Evolutionary conservation across 768 basidiomycete species (phyloP), one percentile per base, ranked within the genome.

Genomic region (Dacryopinax primogenitus): DNA sequence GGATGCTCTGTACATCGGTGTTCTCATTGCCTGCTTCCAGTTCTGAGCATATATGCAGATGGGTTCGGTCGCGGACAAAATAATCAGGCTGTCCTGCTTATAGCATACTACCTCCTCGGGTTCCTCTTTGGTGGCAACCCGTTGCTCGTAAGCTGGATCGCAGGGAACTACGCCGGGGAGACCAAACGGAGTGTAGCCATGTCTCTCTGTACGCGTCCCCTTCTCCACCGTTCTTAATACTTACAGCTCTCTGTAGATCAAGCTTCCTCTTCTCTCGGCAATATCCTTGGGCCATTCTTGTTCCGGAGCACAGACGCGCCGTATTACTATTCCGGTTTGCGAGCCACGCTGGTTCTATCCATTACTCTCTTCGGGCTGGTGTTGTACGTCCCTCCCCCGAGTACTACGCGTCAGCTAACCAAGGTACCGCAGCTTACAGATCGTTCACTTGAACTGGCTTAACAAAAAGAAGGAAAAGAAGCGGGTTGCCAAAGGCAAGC

Each of bases 71-170:
- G 62, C 62, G 21, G 36, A 28, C 26, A 36, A 21, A 23, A 62
- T 18, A 67, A 71, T 64, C 65, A 69, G 15, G 69, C 68, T 3
- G 62, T 68, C 21, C 69, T 74, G 34, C 69, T 75, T 18, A 58
- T 71, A 47, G 75, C 73, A 0, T 75, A 73, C 70, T 75, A 74
- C 68, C 66, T 74, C 36, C 34, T 73, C 36, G 68, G 73, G 15
- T 70, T 74, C 70, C 68, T 75, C 30, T 75, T 74, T 67, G 74
- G 71, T n/a, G 69, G 69, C 35, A 74, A 74, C 67, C 74, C 73
- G 13, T 66, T 75, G 9, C 70, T 75, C 65, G 68, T 74, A 33
- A 68, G 68, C 26, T 75, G 73, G 74, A 72, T 74, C 62, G 70
- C 72, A 1, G 72, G 71, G 33, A 74, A 74, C 68, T 69, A 70